Evolutionary conservation across 768 basidiomycete genomes (phyloP).

Genomic region (Termitomyces bulborhizus): DNA sequence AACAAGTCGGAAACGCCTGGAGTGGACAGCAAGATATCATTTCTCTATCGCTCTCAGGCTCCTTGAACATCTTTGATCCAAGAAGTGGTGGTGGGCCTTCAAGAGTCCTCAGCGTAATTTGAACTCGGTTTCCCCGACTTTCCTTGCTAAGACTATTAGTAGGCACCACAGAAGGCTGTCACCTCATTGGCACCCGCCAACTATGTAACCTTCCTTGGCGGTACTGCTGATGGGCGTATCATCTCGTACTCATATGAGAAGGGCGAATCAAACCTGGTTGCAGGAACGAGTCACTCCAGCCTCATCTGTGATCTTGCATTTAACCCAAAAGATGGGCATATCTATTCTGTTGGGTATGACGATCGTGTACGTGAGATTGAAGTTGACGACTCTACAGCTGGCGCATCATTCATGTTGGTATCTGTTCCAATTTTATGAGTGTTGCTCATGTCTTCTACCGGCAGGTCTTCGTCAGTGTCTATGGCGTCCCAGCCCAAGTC

Average conservation of each 20-base stretch:
- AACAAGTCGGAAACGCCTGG: constrained; percentile 92
- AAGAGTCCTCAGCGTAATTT: constrained; percentile 53
- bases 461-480: constrained; percentile 45
- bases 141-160: not conserved
- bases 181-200: constrained; percentile 48
- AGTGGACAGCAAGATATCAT: constrained; percentile 62
- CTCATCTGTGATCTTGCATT: constrained; percentile 59
- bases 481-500: constrained; percentile 63
- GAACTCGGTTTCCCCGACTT: not conserved
- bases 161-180: constrained; percentile 82
- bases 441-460: not conserved
- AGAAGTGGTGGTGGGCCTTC: constrained; percentile 56
- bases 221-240: constrained; percentile 74
- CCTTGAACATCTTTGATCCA: constrained; percentile 77
- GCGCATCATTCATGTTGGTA: constrained; percentile 15
- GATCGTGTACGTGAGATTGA: constrained; percentile 70
- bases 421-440: not conserved
- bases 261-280: constrained; percentile 39
- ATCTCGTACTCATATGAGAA: constrained; percentile 51
- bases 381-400: constrained; percentile 31
- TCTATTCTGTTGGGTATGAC: constrained; percentile 76
- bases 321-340: constrained; percentile 36
- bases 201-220: constrained; percentile 67
- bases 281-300: constrained; percentile 66
- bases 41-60: constrained; percentile 78